Evolutionary conservation across 805 yeast species (phyloP), one percentile per base, ranked within the genome.

Genomic region (Yamadazyma kitorensis): DNA sequence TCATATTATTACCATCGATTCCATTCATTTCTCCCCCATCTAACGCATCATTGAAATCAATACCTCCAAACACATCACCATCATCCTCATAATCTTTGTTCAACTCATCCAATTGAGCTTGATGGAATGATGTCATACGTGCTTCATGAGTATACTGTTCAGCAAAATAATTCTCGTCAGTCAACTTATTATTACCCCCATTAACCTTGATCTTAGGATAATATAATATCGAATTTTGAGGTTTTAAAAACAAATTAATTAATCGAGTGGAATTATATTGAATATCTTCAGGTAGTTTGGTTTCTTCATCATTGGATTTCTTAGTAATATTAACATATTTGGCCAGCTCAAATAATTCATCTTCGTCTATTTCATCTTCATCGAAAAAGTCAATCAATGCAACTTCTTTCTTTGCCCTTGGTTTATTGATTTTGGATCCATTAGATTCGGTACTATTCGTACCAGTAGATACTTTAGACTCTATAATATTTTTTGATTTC

Each of bases 151-250:
- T 63, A 54, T 80, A 82, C 47, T 73, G 78, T 20, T 66, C 68
- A 2, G 93, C 91, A 82, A 89, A 86, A 48, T 70, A 82, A 21
- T 75, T 70, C 41, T 81, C 86, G 49, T 85, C 88, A 0, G 83
- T 67, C 63, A 45, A 67, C 24, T 29, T 31, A 29, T 34, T 26
- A 33, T 47, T 29, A 2, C 38, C 27, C 17, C 37, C 42, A 3
- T 25, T 6, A 24, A 36, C 45, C 3, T 36, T 30, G 6, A 43
- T 43, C 14, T 43, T 41, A 7, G 49, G 43, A 31, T 38, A 44
- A 27, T 37, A 36, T 15, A 42, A 44, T 41, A 41, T 53, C 14
- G 45, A 26, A 11, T 37, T 37, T 17, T 44, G 40, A 3, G 95
- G 94, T 52, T 84, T 85, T 29, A 81, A 60, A 51, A 85, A 85